Evolutionary conservation across 2,329 filamentous ascomycete species (phyloP).

Genomic region (Penicillium sp.): DNA sequence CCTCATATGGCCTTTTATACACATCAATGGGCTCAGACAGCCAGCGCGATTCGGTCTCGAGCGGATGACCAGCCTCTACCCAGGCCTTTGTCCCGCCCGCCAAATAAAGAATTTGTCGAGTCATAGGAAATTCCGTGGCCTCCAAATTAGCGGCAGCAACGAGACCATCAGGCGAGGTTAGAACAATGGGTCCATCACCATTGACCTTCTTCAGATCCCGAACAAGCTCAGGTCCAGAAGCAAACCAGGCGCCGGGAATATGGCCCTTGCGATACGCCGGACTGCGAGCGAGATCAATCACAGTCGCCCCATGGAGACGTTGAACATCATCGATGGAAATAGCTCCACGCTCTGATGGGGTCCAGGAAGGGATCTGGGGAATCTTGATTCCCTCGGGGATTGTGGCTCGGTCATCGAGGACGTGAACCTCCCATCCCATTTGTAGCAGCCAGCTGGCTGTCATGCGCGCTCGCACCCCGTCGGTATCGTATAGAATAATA

Average conservation of each 20-base stretch:
- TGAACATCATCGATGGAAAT: slow-evolving; percentile 15
- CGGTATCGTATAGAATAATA: slow-evolving; percentile 31
- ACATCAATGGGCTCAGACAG: slow-evolving; percentile 33
- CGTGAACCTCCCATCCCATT: slow-evolving; percentile 33
- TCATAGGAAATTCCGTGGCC: neutral
- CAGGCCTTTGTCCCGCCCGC: slow-evolving; percentile 29
- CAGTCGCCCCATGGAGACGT: slow-evolving; percentile 11
- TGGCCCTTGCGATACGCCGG: slow-evolving; percentile 31
- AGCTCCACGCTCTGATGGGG: neutral
- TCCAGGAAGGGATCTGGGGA: neutral
- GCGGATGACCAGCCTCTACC: slow-evolving; percentile 16
- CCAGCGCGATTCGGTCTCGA: slow-evolving; percentile 29
- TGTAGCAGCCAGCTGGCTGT: slow-evolving; percentile 32
- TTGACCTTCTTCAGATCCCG: slow-evolving; percentile 22
- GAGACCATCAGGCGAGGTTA: slow-evolving; percentile 22
- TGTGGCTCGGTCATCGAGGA: slow-evolving; percentile 15
- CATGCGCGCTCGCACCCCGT: slow-evolving; percentile 32
- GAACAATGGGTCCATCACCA: slow-evolving; percentile 23
- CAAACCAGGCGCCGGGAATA: slow-evolving; percentile 31
- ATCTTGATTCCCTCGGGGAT: slow-evolving; percentile 5
- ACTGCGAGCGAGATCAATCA: slow-evolving; percentile 33
- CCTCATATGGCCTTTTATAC: slow-evolving; percentile 36
- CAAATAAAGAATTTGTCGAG: slow-evolving; percentile 18
- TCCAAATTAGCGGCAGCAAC: slow-evolving; percentile 14
- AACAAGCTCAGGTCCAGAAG: slow-evolving; percentile 32